These are phyloP conservation scores for Diaporthe humulicola DNA, from an alignment of 2,329 filamentous ascomycete species.

Conservation along the genomic window DNA sequence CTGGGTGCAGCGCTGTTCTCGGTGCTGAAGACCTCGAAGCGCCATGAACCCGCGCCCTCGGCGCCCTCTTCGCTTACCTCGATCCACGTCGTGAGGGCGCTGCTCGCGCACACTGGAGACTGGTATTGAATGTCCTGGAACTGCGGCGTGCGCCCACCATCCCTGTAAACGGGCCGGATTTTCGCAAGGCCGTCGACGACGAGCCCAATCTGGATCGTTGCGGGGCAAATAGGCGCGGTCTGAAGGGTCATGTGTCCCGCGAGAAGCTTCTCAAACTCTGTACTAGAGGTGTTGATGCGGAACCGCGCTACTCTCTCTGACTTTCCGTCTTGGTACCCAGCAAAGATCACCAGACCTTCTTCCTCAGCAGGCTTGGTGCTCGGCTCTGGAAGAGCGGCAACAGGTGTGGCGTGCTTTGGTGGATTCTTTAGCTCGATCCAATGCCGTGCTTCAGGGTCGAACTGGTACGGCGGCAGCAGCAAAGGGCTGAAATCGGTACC, in stretches of 20 bases:
- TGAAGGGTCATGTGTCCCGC: slow-evolving; percentile 54
- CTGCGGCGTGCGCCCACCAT: slow-evolving; percentile 43
- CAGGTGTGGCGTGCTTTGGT: slow-evolving; percentile 33
- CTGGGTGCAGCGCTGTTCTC: neutral
- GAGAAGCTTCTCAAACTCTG: slow-evolving; percentile 52
- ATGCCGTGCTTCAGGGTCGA: slow-evolving; percentile 51
- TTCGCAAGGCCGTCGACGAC: slow-evolving; percentile 49
- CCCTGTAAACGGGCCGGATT: slow-evolving; percentile 46
- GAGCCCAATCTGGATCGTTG: slow-evolving; percentile 53
- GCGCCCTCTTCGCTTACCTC: neutral
- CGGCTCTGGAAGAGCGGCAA: neutral
- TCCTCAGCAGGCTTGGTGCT: slow-evolving; percentile 34
- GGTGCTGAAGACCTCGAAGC: slow-evolving; percentile 15
- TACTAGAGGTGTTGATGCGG: slow-evolving; percentile 54
- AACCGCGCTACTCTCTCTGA: slow-evolving; percentile 49
- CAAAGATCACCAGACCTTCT: slow-evolving; percentile 40
- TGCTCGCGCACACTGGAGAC: slow-evolving; percentile 51
- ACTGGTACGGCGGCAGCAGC: slow-evolving; percentile 57
- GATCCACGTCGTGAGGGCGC: slow-evolving; percentile 8
- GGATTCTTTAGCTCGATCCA: slow-evolving; percentile 53
- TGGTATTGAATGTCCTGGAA: slow-evolving; percentile 50
- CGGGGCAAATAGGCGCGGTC: slow-evolving; percentile 55
- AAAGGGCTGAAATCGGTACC: slow-evolving; percentile 42
- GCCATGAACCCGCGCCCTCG: neutral
- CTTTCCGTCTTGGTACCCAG: slow-evolving; percentile 38